Evolutionary conservation across 495 filamentous ascomycete genomes (phyloP), one percentile per base, ranked within the genome.

Genomic region (Apodospora peruviana): DNA sequence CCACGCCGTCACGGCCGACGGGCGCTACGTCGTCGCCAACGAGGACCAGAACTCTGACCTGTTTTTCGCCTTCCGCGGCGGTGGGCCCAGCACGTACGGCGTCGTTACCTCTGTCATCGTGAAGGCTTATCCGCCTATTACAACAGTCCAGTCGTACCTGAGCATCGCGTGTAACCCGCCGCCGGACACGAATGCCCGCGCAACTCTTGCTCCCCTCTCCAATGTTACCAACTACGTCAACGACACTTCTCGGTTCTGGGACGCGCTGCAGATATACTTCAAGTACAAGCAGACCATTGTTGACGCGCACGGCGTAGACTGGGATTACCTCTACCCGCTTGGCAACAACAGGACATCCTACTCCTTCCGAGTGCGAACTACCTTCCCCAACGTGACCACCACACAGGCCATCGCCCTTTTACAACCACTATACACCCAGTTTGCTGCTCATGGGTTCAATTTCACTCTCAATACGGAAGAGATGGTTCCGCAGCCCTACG

Each of bases 41-140:
- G 59, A 68, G 23, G 47, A 65, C 17, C 63, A 68, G 40, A 70
- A 84, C 43, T 57, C 68, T 0, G 82, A 85, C 24, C 65, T 84
- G 5, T 85, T 83, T 70, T 85, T 69, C 70, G 82, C 82, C 8
- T 61, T 84, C 1, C 70, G 73, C 23, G 82, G 80, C 8, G 78
- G 78, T 4, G 81, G 79, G 10, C 10, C 24, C 25, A 45, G 74
- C 53, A 77, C 74, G 27, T 82, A 63, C 48, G 77, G 77, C n/a
- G 59, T 79, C 16, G 72, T 79, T 14, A 74, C 73, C 27, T 80
- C 45, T 73, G 60, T 68, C 45, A 64, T 72, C 37, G 55, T 69
- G 11, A 75, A 73, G 48, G 69, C 68, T 9, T 57, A 62, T 39
- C 65, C 62, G 11, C 58, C 58, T n/a, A 35, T 61, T 24, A 57